Conservation (phyloP, 1,284 basidiomycete genomes). For the Puccinia hordei region DNA sequence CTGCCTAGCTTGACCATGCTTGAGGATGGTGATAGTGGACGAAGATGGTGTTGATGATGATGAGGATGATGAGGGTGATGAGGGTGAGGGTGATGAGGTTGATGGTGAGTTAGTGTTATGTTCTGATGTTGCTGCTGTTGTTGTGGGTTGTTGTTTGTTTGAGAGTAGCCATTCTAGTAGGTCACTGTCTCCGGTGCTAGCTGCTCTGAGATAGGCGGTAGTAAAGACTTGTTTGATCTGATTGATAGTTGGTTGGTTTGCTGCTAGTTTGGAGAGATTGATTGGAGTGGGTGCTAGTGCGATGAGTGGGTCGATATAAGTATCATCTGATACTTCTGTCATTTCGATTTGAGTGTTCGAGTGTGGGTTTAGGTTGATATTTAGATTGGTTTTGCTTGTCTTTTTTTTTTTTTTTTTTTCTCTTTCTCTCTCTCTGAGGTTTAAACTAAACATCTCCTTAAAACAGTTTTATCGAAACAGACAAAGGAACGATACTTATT, state of each 20-base stretch:
- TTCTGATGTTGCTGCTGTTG: too few species aligned
- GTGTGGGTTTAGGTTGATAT: neutral
- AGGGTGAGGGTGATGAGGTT: too few species aligned
- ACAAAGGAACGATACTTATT: too few species aligned
- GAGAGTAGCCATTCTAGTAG: constrained; percentile 46
- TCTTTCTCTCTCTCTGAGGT: too few species aligned
- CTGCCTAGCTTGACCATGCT: constrained; percentile 20
- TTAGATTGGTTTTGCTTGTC: neutral
- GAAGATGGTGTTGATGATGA: neutral
- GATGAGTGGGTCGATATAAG: constrained; percentile 49
- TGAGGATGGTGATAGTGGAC: neutral
- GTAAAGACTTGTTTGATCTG: constrained; percentile 32
- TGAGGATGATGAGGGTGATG: too few species aligned
- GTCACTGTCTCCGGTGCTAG: constrained; percentile 45
- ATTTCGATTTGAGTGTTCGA: too few species aligned
- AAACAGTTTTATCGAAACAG: too few species aligned
- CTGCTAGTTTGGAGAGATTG: constrained; percentile 32
- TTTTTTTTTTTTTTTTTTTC: too few species aligned
- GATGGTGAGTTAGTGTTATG: too few species aligned
- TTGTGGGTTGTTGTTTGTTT: neutral
- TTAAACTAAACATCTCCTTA: too few species aligned
- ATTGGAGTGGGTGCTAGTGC: constrained; percentile 36
- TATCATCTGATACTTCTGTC: constrained; percentile 6
- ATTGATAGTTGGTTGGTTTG: neutral
- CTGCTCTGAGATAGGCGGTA: constrained; percentile 33